Evolutionary conservation across 2,329 filamentous ascomycete genomes (phyloP), one percentile per base, ranked within the genome.

Genomic region (Beauveria medogensis): DNA sequence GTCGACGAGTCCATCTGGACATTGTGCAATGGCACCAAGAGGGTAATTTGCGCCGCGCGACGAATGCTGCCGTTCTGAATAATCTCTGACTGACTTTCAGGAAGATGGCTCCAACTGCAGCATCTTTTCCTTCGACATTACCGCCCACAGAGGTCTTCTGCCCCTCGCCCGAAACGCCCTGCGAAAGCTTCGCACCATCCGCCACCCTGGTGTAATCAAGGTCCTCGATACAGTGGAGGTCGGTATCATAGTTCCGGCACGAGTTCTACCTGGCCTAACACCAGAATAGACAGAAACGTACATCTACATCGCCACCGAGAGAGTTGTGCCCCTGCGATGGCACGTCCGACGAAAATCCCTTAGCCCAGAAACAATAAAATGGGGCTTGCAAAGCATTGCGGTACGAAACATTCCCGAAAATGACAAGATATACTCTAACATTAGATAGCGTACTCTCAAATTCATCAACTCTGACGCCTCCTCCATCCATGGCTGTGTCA

Each of bases 281-380:
- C 5, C 28, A 12, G 12, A 20, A 46, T 48, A 94, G 89, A 96
- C 92, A 69, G 94, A 99, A 66, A 85, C 90, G 28, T 93, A 94
- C 71, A 94, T 99, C 64, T 97, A 97, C 73, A 92, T 99, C 72
- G 92, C 94, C 61, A 97, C 92, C 26, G 94, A 99, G 77, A 85
- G 92, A 65, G 79, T 99, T 10, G 86, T 87, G 14, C 94, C 94
- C 3, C 77, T 99, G 57, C 85, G 87, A 67, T 97, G 94, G 94
- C 88, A 95, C 69, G 87, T 95, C 52, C 91, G 89, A 77, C 82
- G 93, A 67, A 92, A 91, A 77, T 94, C 90, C 71, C 74, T 97
- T 63, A 92, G 86, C 63, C 87, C 91, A 46, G 94, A 97, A 77
- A 97, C 93, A 1, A 85, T 94, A 53, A 99, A 97, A 84, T 99